Evolutionary conservation across 495 filamentous ascomycete genomes (phyloP), one percentile per base, ranked within the genome.

Genomic region (Daldinia grandis): DNA sequence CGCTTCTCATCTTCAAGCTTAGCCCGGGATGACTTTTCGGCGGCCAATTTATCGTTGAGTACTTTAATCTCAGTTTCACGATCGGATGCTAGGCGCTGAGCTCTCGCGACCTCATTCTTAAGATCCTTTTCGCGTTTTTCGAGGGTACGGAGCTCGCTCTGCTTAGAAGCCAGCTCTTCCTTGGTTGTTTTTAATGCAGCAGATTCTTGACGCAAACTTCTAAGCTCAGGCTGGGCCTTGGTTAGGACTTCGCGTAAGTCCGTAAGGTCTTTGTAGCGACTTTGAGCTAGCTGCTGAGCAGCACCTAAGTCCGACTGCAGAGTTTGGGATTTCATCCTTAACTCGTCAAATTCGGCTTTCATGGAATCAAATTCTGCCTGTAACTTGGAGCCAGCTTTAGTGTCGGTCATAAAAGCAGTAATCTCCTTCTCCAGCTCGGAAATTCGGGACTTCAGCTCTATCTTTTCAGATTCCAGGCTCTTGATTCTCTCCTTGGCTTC

Each of bases 301-400:
- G 94, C 95, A 1, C 89, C 91, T 14, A 98, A 85, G 76, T 99
- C 95, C 3, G 90, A 93, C 66, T 96, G 89, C 9, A 98, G 77
- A 0, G 87, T 87, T 4, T 86, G 83, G 0, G 89, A 85, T 71
- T 88, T 92, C 38, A 85, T 76, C 75, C 92, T 93, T 49, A 97
- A 82, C 40, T 86, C 86, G 60, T 97, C 92, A 63, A 92, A 91
- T 65, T 95, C 91, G 10, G 84, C 81, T 57, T 85, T 88, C 21
- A 97, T 79, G 15, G 84, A 81, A 53, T 88, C 86, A 62, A 86
- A 83, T 60, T 87, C 88, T 6, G 80, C 82, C 54, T 87, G 85
- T 2, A 91, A 75, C 60, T 92, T 81, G n/a, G 75, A 74, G 42
- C 73, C 78, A 49, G 69, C 78, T 58, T 84, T 78, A 15, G 72